phyloP scores from a whole-genome alignment of 1,284 basidiomycete species.

The Leccinum pallidistipes region DNA sequence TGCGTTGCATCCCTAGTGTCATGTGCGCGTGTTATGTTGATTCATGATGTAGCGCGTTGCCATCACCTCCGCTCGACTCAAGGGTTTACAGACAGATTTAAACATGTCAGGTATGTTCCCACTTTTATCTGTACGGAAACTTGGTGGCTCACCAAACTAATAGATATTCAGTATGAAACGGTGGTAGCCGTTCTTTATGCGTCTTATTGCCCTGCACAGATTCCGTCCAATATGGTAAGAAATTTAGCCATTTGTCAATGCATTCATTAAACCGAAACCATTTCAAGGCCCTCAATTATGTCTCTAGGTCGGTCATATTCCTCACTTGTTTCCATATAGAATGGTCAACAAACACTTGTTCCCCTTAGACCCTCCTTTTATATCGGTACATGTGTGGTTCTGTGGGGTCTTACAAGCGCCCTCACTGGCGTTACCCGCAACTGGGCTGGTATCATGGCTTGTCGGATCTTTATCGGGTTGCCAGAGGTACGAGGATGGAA shows the following conservation, averaged over 20 bases:
- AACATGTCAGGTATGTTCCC: neutral
- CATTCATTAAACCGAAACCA: neutral
- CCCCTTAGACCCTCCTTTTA: neutral
- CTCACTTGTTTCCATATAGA: neutral
- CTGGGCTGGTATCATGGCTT: slow-evolving; percentile 2
- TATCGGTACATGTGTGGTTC: neutral
- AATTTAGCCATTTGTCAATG: neutral
- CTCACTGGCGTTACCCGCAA: neutral
- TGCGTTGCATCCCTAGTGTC: slow-evolving; percentile 31
- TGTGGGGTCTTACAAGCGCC: slow-evolving; percentile 1
- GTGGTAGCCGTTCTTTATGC: neutral
- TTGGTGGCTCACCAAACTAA: neutral
- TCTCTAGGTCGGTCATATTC: neutral
- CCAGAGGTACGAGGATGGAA: neutral
- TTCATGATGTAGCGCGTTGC: slow-evolving; percentile 43
- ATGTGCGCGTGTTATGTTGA: neutral
- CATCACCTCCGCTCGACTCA: neutral
- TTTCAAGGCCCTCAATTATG: slow-evolving; percentile 1
- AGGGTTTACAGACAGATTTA: slow-evolving; percentile 1
- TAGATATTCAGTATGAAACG: neutral
- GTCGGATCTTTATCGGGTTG: slow-evolving; percentile 1
- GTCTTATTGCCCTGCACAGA: slow-evolving; percentile 1
- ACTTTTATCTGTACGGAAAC: slow-evolving; percentile 27
- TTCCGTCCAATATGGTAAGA: slow-evolving; percentile 1
- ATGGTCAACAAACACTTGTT: neutral